Percentiles rank a stretch among this genome's conserved stretches.
Conservation (phyloP, 169 alveolate species). For the Besnoitia besnoiti region DNA sequence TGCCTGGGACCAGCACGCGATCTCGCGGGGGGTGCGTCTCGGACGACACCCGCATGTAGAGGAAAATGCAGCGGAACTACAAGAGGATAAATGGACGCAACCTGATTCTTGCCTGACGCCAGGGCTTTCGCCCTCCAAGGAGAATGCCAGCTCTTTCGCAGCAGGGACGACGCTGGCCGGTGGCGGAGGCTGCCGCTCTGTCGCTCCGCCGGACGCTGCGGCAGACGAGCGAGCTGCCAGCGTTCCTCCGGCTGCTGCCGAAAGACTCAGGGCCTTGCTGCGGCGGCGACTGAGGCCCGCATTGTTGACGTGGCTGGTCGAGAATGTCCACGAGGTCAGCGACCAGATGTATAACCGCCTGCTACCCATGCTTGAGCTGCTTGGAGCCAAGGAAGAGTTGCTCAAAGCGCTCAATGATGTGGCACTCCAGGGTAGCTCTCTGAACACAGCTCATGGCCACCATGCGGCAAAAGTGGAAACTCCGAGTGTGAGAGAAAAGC, state of each 20-base stretch:
- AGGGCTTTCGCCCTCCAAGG: too few relatives aligned
- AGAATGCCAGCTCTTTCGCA: too few relatives aligned
- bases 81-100: too few relatives aligned
- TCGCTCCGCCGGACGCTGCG: too few relatives aligned
- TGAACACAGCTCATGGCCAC: neutral
- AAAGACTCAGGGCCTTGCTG: neutral
- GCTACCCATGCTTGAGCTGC: neutral
- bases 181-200: too few relatives aligned
- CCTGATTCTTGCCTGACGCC: too few relatives aligned
- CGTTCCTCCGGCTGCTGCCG: too few relatives aligned
- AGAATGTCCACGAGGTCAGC: neutral
- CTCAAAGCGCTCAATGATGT: neutral
- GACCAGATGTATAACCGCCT: slow-evolving; percentile 10
- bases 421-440: neutral
- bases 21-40: neutral
- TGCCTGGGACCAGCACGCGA: neutral
- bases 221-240: too few relatives aligned
- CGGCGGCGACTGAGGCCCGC: neutral
- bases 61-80: too few relatives aligned
- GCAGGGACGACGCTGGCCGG: too few relatives aligned
- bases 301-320: neutral
- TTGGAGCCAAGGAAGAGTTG: neutral
- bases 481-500: neutral
- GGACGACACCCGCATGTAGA: neutral
- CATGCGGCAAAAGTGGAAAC: neutral